These are phyloP conservation scores for Mucor piriformis DNA, from an alignment of 371 early-diverging fungal genomes.

Conservation along the genomic window DNA sequence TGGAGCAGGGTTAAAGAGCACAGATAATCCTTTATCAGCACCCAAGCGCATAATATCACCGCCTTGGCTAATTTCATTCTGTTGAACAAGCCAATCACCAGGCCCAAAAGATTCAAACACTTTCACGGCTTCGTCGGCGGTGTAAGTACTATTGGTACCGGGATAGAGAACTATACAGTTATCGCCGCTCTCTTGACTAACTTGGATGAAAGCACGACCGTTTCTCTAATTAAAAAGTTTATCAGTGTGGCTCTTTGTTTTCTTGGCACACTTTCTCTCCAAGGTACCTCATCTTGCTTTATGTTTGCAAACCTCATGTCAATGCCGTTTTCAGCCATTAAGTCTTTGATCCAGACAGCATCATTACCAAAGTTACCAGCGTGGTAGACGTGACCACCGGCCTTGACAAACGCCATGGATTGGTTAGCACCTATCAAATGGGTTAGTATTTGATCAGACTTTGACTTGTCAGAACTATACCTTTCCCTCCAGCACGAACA, in stretches of 20 bases:
- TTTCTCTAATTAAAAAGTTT: conserved; percentile 49
- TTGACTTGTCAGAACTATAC: conserved; percentile 22
- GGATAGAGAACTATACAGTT: conserved; percentile 87
- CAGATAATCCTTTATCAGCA: conserved; percentile 58
- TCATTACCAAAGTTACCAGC: conserved; percentile 89
- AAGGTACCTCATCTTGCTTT: conserved; percentile 37
- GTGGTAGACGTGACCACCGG: conserved; percentile 71
- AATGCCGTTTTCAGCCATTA: conserved; percentile 42
- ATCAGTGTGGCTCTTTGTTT: not conserved
- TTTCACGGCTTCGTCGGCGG: conserved; percentile 31
- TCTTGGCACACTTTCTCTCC: not conserved
- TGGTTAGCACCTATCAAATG: conserved; percentile 75
- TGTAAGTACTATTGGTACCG: conserved; percentile 76
- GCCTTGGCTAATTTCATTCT: conserved; percentile 84
- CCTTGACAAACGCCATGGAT: conserved; percentile 77
- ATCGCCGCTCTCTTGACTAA: conserved; percentile 68
- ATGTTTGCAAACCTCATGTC: conserved; percentile 38
- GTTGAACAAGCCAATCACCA: conserved; percentile 76
- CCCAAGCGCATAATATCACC: conserved; percentile 68
- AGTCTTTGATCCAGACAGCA: conserved; percentile 66
- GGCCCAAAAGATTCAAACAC: conserved; percentile 50
- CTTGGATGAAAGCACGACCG: conserved; percentile 90
- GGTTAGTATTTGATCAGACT: not conserved
- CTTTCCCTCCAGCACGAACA: conserved; percentile 89
- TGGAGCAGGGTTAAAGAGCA: conserved; percentile 90